A percentile compares a stretch with the other conserved stretches of the same genome.
phyloP scores from a whole-genome alignment of 1,139 yeast species.

The Yamadazyma triangularis region DNA sequence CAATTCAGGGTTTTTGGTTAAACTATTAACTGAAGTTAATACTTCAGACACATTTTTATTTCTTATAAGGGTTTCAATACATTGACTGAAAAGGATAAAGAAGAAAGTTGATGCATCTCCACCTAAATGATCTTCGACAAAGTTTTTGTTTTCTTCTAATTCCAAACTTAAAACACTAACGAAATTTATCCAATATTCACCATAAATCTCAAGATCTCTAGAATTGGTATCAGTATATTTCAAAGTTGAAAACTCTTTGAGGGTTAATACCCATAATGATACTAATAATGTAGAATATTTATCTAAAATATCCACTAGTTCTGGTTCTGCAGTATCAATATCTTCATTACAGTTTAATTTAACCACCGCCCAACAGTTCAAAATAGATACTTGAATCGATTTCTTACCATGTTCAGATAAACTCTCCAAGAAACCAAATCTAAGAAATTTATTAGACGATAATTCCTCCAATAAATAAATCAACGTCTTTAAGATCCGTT shows the following conservation, averaged over 20 bases:
- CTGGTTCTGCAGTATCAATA: slow-evolving; percentile 17
- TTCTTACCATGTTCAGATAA: slow-evolving; percentile 54
- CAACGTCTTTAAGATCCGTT: slow-evolving; percentile 65
- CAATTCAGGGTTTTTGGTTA: slow-evolving; percentile 55
- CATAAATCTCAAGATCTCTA: slow-evolving; percentile 54
- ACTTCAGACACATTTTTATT: slow-evolving; percentile 40
- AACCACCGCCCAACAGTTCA: slow-evolving; percentile 88
- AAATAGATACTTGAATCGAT: slow-evolving; percentile 62
- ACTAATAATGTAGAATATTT: slow-evolving; percentile 59
- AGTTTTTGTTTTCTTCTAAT: slow-evolving; percentile 46
- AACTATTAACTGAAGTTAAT: slow-evolving; percentile 50
- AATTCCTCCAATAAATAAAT: slow-evolving; percentile 65
- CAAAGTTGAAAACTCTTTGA: slow-evolving; percentile 69
- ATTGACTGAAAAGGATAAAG: slow-evolving; percentile 78
- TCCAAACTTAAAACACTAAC: slow-evolving; percentile 73
- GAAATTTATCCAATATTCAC: slow-evolving; percentile 73
- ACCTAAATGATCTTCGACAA: slow-evolving; percentile 42
- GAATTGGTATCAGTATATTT: slow-evolving; percentile 47
- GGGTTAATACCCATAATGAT: slow-evolving; percentile 74
- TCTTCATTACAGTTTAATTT: slow-evolving; percentile 44
- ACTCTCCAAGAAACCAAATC: slow-evolving; percentile 39
- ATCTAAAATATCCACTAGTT: slow-evolving; percentile 41
- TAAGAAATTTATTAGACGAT: slow-evolving; percentile 39
- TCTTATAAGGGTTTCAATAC: slow-evolving; percentile 68
- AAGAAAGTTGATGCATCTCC: slow-evolving; percentile 71